Evolutionary conservation across 2,329 filamentous ascomycete species (phyloP).

Genomic region (Fusarium xylarioides): DNA sequence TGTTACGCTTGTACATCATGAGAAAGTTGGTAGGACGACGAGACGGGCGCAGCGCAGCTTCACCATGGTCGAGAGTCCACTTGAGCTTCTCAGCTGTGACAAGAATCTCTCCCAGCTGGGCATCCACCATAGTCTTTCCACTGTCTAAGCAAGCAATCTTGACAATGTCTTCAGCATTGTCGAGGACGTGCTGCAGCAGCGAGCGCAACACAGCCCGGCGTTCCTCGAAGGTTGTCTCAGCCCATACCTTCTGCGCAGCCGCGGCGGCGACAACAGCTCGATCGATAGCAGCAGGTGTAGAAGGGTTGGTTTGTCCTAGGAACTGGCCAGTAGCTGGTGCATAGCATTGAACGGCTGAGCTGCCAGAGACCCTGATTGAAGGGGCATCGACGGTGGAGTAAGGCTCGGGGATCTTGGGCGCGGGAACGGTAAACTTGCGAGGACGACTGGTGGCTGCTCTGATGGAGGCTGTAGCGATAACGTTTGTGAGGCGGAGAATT

Average conservation of each 20-base stretch:
- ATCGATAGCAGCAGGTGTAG: slow-evolving; percentile 81
- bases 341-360: slow-evolving; percentile 81
- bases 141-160: slow-evolving; percentile 88
- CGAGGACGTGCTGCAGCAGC: slow-evolving; percentile 82
- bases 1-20: slow-evolving; percentile 95
- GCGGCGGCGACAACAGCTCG: slow-evolving; percentile 77
- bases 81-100: slow-evolving; percentile 93
- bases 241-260: slow-evolving; percentile 80
- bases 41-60: slow-evolving; percentile 77
- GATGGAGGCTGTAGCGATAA: slow-evolving; percentile 32
- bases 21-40: slow-evolving; percentile 86
- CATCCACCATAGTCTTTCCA: slow-evolving; percentile 96
- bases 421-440: slow-evolving; percentile 67
- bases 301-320: slow-evolving; percentile 81
- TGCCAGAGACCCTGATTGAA: slow-evolving; percentile 71
- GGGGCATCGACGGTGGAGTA: slow-evolving; percentile 67
- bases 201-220: slow-evolving; percentile 82
- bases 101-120: slow-evolving; percentile 91
- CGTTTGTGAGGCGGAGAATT: slow-evolving; percentile 43
- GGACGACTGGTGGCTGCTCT: slow-evolving; percentile 50
- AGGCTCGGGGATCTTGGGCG: slow-evolving; percentile 69
- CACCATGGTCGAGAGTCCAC: slow-evolving; percentile 93
- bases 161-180: slow-evolving; percentile 89
- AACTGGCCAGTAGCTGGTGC: slow-evolving; percentile 88
- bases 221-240: slow-evolving; percentile 78